A percentile compares a stretch with the other conserved stretches of the same genome.
These are phyloP conservation scores for Fusarium sp. DNA, from an alignment of 2,329 filamentous ascomycete species.

Conservation along the genomic window DNA sequence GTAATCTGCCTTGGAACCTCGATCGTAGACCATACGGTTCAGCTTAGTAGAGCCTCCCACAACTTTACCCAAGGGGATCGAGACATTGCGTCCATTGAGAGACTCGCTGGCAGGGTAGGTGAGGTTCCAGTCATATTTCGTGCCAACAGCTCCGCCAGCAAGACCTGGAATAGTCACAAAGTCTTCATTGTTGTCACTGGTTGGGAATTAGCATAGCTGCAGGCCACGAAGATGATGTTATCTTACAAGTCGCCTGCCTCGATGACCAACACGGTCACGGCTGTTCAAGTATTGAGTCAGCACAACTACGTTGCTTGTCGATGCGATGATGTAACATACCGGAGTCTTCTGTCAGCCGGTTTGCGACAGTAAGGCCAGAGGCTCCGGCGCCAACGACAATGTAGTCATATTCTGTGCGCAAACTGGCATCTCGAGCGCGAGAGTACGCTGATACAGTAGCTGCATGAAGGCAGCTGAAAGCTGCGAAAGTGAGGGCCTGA, in stretches of 20 bases:
- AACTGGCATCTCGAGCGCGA: neutral
- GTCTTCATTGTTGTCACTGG: conserved; percentile 39
- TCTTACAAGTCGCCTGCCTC: conserved; percentile 46
- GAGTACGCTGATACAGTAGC: conserved; percentile 5
- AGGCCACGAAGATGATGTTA: fast-evolving
- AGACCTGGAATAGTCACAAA: conserved; percentile 43
- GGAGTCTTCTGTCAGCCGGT: conserved; percentile 40
- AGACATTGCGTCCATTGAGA: conserved; percentile 34
- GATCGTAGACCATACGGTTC: conserved; percentile 59
- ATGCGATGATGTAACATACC: conserved; percentile 10
- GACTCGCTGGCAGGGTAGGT: conserved; percentile 27
- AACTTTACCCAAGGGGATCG: conserved; percentile 51
- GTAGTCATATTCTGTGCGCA: conserved; percentile 41
- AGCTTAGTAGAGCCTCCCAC: conserved; percentile 60
- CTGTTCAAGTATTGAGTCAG: conserved; percentile 14
- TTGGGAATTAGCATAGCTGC: neutral
- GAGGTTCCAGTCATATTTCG: conserved; percentile 47
- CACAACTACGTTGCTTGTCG: neutral
- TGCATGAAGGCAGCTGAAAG: conserved; percentile 11
- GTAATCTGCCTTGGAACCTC: conserved; percentile 58
- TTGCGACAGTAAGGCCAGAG: conserved; percentile 42
- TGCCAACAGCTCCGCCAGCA: conserved; percentile 43
- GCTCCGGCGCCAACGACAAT: conserved; percentile 42
- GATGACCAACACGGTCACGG: conserved; percentile 38
- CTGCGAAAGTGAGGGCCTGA: conserved; percentile 3